phyloP scores from a whole-genome alignment of 768 basidiomycete species.

The Chalciporus chontae region DNA sequence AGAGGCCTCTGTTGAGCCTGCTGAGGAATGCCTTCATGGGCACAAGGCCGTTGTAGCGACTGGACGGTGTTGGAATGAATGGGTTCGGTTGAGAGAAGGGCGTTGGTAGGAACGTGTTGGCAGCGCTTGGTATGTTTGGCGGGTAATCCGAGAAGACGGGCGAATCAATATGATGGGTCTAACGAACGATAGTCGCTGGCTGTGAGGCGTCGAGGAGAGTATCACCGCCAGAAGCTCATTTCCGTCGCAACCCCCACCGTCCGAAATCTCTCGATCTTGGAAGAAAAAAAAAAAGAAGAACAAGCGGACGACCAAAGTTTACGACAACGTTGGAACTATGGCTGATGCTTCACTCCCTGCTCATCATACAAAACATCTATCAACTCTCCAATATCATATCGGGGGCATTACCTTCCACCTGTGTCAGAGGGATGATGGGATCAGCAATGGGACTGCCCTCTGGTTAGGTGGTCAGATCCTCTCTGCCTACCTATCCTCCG shows the following conservation, averaged over 20 bases:
- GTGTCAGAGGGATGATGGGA: slow-evolving; percentile 56
- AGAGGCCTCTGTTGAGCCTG: slow-evolving; percentile 63
- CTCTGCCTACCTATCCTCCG: slow-evolving; percentile 51
- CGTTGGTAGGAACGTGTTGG: slow-evolving; percentile 8
- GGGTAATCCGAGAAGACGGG: not conserved
- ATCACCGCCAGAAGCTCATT: slow-evolving; percentile 15
- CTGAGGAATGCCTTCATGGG: slow-evolving; percentile 83
- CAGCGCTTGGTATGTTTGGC: slow-evolving; percentile 4
- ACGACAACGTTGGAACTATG: not conserved
- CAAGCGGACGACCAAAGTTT: not conserved
- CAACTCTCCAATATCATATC: slow-evolving; percentile 46
- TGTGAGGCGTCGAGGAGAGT: not conserved
- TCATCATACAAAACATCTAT: slow-evolving; percentile 61
- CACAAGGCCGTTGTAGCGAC: slow-evolving; percentile 3
- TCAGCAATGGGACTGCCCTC: slow-evolving; percentile 75
- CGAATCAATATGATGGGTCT: not conserved
- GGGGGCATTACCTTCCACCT: slow-evolving; percentile 40
- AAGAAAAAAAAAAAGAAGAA: not conserved
- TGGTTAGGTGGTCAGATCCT: slow-evolving; percentile 84
- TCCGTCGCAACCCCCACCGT: slow-evolving; percentile 14
- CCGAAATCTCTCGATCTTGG: not conserved
- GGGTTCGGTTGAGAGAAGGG: slow-evolving; percentile 7
- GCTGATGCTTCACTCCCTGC: slow-evolving; percentile 40
- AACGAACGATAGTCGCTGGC: no score
- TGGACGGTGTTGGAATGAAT: not conserved